These are phyloP conservation scores for Daldinia sp. DNA, from an alignment of 2,329 filamentous ascomycete genomes.

Conservation along the genomic window DNA sequence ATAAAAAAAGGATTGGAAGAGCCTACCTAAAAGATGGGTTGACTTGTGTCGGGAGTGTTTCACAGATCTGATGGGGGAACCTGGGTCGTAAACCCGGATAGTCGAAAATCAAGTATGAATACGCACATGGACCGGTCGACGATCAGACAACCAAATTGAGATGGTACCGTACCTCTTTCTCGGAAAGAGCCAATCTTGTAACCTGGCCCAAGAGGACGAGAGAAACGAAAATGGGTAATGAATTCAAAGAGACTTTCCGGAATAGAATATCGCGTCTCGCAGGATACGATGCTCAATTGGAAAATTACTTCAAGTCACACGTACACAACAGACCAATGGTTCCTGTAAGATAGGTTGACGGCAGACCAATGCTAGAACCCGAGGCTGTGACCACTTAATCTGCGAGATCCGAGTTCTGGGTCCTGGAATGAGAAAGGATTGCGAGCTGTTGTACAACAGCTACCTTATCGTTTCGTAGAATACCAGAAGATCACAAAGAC, in stretches of 20 bases:
- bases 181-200: slow-evolving; percentile 24
- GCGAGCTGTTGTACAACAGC: slow-evolving; percentile 19
- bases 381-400: slow-evolving; percentile 33
- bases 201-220: background rate
- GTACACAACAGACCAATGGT: slow-evolving; percentile 34
- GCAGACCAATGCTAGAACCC: slow-evolving; percentile 42
- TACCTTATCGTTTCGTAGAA: slow-evolving; percentile 13
- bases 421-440: slow-evolving; percentile 35
- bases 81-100: slow-evolving; percentile 26
- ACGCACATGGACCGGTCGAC: slow-evolving; percentile 33
- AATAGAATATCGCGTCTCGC: slow-evolving; percentile 9
- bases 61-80: slow-evolving; percentile 33
- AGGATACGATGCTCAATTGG: slow-evolving; percentile 3
- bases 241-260: slow-evolving; percentile 19
- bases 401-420: slow-evolving; percentile 25
- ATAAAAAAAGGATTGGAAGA: slow-evolving; percentile 22
- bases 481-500: slow-evolving; percentile 23
- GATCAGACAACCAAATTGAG: slow-evolving; percentile 41
- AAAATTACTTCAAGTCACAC: slow-evolving; percentile 33
- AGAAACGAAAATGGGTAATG: slow-evolving; percentile 20
- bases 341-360: slow-evolving; percentile 43
- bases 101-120: slow-evolving; percentile 38
- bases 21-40: slow-evolving; percentile 38
- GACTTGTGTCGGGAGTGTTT: slow-evolving; percentile 44
- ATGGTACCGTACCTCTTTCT: slow-evolving; percentile 28